These are phyloP conservation scores for Pholiota conissans DNA, from an alignment of 768 basidiomycete genomes.

Conservation along the genomic window DNA sequence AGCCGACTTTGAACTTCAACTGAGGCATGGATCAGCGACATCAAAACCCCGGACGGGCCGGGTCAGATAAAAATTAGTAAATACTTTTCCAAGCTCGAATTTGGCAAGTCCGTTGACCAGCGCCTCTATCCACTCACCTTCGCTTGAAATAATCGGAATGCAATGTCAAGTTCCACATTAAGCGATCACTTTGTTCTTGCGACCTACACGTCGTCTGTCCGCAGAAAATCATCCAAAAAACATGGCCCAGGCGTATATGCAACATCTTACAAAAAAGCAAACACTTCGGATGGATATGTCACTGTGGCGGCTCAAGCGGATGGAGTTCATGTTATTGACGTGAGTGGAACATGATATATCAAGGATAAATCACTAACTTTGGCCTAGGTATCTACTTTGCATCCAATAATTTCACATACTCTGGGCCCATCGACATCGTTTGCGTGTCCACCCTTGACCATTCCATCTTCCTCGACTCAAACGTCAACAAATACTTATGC, in stretches of 20 bases:
- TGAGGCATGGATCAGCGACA: too few species aligned
- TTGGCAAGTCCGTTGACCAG: not conserved
- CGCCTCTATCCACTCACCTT: not conserved
- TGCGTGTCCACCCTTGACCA: constrained; percentile 56
- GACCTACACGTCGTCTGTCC: constrained; percentile 28
- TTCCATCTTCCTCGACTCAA: constrained; percentile 30
- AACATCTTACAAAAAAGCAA: constrained; percentile 17
- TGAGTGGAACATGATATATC: constrained; percentile 26
- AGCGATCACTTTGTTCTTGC: constrained; percentile 39
- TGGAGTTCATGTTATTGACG: constrained; percentile 75
- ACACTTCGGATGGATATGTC: constrained; percentile 52
- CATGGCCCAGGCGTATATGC: constrained; percentile 20
- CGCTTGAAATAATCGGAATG: not conserved
- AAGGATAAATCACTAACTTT: not conserved
- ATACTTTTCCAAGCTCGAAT: not conserved
- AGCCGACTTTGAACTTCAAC: too few species aligned
- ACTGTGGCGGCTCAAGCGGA: constrained; percentile 73
- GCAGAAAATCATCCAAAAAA: constrained; percentile 27
- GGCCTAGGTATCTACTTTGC: constrained; percentile 57
- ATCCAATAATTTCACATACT: constrained; percentile 68
- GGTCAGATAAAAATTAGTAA: constrained; percentile 2
- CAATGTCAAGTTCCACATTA: constrained; percentile 26
- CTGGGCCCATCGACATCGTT: constrained; percentile 67
- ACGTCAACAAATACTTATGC: constrained; percentile 58
- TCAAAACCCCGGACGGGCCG: too few species aligned